A percentile compares a stretch with the other conserved stretches of the same genome.
phyloP scores from a whole-genome alignment of 768 basidiomycete species.

The Botryobasidium botryosum region DNA sequence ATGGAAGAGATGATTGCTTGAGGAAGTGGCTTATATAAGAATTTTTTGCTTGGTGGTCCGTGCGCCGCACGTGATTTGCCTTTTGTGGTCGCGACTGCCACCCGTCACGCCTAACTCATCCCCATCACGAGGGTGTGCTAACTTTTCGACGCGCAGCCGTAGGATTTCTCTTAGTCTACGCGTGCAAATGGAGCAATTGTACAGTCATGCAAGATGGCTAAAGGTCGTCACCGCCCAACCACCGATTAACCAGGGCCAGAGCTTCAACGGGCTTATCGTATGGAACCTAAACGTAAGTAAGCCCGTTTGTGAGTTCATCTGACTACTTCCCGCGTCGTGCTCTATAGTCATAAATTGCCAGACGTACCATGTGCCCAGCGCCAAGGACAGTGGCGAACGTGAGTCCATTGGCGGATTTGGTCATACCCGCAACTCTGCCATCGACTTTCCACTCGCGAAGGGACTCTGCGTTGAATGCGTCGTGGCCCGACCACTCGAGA shows the following conservation, averaged over 20 bases:
- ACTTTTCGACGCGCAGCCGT: too few relatives aligned
- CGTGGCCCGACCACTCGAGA: slow-evolving; percentile 53
- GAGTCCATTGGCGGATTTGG: slow-evolving; percentile 36
- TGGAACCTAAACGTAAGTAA: slow-evolving; percentile 4
- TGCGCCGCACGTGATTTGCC: too few relatives aligned
- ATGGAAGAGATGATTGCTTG: too few relatives aligned
- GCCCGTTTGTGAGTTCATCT: background rate
- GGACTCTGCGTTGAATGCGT: slow-evolving; percentile 28
- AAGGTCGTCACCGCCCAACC: slow-evolving; percentile 1
- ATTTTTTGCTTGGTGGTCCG: too few relatives aligned
- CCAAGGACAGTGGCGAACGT: slow-evolving; percentile 47
- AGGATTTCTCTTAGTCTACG: too few relatives aligned
- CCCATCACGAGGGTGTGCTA: too few relatives aligned
- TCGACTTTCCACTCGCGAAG: slow-evolving; percentile 40
- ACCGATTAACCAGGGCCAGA: slow-evolving; percentile 7
- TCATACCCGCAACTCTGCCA: slow-evolving; percentile 36
- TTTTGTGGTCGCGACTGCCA: too few relatives aligned
- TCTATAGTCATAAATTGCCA: background rate
- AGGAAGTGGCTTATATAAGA: too few relatives aligned
- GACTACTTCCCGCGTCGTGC: too few relatives aligned
- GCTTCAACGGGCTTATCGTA: slow-evolving; percentile 9
- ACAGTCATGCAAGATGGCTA: too few relatives aligned
- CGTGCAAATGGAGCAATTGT: too few relatives aligned
- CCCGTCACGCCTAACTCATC: too few relatives aligned
- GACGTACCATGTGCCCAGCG: slow-evolving; percentile 60